Base-by-base conservation (phyloP, 345 rosid species). In the Geranium brycei region DNA sequence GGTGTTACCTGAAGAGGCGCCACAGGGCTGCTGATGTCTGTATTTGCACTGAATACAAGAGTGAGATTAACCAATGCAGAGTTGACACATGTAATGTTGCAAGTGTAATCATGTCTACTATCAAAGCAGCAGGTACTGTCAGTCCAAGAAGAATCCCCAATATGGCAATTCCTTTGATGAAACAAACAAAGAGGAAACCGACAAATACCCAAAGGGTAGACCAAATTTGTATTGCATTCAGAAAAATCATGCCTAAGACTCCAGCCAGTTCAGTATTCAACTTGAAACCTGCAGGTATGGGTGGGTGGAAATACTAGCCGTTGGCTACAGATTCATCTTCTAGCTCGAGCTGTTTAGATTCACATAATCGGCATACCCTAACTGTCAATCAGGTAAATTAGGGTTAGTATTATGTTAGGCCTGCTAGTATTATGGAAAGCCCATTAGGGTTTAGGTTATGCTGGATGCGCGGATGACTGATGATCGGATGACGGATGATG, bases 251-350 rank as follows among this genome's bases (percentile, higher is more conserved):
- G 71, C 97, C 97, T 63, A 90, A 82, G 64, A 85, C 80, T 62
- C 82, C 85, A 59, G 99, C 96, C 73, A 86, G 72, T 67, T 90
- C 99, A 32, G 87, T 88, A 75, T 93, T 90, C 78, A 90, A 77
- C 82, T 90, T 90, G 77, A 93, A 93, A 60, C 99, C 97, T 2
- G 97, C 96, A 4, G 99, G 99, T n/a, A n/a, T n/a, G n/a, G n/a
- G n/a, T n/a, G n/a, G n/a, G n/a, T n/a, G n/a, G n/a, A n/a, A n/a
- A n/a, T n/a, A n/a, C n/a, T n/a, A n/a, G n/a, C n/a, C n/a, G n/a
- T n/a, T n/a, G n/a, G n/a, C n/a, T n/a, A n/a, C n/a, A n/a, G n/a
- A n/a, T n/a, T n/a, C n/a, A n/a, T n/a, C n/a, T n/a, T n/a, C n/a
- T n/a, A n/a, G n/a, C n/a, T n/a, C n/a, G n/a, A n/a, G n/a, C n/a